phyloP scores from a whole-genome alignment of 1,284 basidiomycete species.

The Athelia sp. region DNA sequence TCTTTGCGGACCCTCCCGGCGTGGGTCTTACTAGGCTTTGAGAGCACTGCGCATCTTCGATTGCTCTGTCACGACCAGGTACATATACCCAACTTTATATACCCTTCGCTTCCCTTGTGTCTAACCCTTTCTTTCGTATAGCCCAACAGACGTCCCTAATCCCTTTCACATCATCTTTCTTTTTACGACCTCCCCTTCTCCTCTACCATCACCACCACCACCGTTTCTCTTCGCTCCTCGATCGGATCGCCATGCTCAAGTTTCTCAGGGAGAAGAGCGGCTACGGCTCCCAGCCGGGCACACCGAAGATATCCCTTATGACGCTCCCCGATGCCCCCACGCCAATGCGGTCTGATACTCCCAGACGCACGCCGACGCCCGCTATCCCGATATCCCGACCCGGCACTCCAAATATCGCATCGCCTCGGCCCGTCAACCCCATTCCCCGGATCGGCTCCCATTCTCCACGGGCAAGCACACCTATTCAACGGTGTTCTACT shows the following conservation, averaged over 20 bases:
- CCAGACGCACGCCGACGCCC: conserved; percentile 5
- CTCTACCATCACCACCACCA: not conserved
- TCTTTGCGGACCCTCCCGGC: conserved; percentile 16
- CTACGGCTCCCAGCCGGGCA: conserved; percentile 21
- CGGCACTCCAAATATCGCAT: not conserved
- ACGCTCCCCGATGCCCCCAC: conserved; percentile 18
- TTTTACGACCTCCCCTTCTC: not conserved
- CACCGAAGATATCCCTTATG: conserved; percentile 21
- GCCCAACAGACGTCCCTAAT: not conserved
- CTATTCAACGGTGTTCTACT: not conserved
- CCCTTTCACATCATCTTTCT: not conserved
- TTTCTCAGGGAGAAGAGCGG: conserved; percentile 13
- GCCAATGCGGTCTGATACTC: conserved; percentile 8
- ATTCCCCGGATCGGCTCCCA: not conserved
- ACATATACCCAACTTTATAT: conserved; percentile 1
- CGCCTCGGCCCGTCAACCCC: not conserved
- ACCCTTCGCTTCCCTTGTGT: conserved; percentile 1
- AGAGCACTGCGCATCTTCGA: conserved; percentile 12
- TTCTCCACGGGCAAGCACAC: not conserved
- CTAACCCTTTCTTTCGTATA: not conserved
- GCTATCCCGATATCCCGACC: not conserved
- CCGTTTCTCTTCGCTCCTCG: too few relatives aligned
- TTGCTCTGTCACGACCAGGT: conserved; percentile 10
- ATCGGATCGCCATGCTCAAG: not conserved
- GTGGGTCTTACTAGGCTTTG: conserved; percentile 14